A percentile compares a stretch with the other conserved stretches of the same genome.
Evolutionary conservation across 169 alveolate species (phyloP).

Genomic region (Amoebophrya sp.): DNA sequence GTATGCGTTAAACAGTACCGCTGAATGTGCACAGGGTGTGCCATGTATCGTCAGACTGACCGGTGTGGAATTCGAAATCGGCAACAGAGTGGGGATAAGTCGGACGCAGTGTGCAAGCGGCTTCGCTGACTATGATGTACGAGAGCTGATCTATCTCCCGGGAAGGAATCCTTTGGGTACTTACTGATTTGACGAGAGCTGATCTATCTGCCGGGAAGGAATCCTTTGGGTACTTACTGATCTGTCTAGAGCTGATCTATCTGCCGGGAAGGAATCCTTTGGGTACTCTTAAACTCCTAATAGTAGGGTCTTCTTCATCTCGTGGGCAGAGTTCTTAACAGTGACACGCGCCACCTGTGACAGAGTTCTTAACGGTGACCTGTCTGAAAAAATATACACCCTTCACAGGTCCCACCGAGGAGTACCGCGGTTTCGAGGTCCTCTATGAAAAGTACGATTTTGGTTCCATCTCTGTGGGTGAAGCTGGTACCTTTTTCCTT

Average conservation of each 20-base stretch:
- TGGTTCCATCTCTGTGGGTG: not conserved
- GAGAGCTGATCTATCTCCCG: not conserved
- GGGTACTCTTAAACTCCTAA: no score
- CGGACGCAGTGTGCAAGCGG: not conserved
- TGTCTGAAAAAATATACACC: no score
- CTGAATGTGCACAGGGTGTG: not conserved
- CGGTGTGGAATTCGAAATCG: constrained; percentile 7
- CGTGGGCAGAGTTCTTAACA: no score
- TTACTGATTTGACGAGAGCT: not conserved
- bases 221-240: not conserved
- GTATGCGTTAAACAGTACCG: not conserved
- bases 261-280: not conserved
- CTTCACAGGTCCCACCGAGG: not conserved
- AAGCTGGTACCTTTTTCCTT: not conserved
- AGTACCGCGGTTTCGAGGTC: not conserved
- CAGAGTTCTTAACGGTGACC: no score
- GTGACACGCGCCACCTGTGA: no score
- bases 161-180: not conserved
- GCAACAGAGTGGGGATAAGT: not conserved
- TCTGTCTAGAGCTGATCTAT: not conserved
- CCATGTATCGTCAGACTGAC: not conserved
- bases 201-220: not conserved
- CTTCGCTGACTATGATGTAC: not conserved
- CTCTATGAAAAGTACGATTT: constrained; percentile 1
- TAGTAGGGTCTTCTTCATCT: no score